Base-by-base conservation (phyloP, 768 basidiomycete species). In the Melanogaster broomeanus region DNA sequence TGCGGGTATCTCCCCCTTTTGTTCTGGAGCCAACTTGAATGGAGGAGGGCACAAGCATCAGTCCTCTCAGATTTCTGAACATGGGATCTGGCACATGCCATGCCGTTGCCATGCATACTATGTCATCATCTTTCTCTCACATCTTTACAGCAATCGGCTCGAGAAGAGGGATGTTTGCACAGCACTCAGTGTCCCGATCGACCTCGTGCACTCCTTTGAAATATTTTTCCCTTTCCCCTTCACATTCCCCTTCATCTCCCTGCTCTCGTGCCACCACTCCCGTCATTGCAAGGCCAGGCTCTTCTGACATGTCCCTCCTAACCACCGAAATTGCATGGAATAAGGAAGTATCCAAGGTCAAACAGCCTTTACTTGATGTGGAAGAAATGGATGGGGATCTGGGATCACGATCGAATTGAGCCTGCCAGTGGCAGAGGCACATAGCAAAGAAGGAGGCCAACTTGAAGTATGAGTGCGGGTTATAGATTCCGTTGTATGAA, bases 401-500 rank as follows among this genome's bases (percentile, higher is more conserved):
- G 63, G 74, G 68, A 43, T 77, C 82, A 87, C 82, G 11, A 77
- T 90, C 12, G 83, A 85, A 66, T 63, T 90, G 65, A 90, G 88
- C 62, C 74, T 90, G n/a, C n/a, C n/a, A n/a, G n/a, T n/a, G 22
- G 84, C 79, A 1, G 88, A 90, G 45, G 62, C 57, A 2, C 52
- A 33, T 37, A 61, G 61, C 34, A 55, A 35, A 22, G 57, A n/a
- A 42, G 1, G 49, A 57, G 3, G n/a, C n/a, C n/a, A n/a, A n/a
- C n/a, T n/a, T n/a, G 30, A 18, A 6, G 46, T 43, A 15, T 66
- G 51, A 60, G 12, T 22, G 5, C 9, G 18, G n/a, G n/a, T n/a
- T n/a, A n/a, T n/a, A n/a, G n/a, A n/a, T n/a, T 30, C n/a, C n/a
- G n/a, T n/a, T n/a, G n/a, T n/a, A n/a, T n/a, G n/a, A n/a, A n/a